Conservation (phyloP, 2,329 filamentous ascomycete species). For the Penicillium glabrum region DNA sequence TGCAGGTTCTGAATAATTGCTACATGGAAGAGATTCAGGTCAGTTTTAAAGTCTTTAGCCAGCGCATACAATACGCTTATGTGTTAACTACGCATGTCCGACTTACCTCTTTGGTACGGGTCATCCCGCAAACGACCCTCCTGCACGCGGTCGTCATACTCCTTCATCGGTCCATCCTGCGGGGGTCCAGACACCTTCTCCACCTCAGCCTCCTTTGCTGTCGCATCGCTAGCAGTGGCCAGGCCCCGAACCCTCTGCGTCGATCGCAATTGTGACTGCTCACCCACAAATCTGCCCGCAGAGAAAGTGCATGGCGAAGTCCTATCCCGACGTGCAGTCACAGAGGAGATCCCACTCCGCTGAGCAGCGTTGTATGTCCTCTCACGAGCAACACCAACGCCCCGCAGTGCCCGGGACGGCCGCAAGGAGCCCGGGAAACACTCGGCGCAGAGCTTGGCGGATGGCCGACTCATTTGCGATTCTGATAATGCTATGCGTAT, state of each 20-base stretch:
- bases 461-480: conserved; percentile 30
- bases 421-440: conserved; percentile 28
- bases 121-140: conserved; percentile 77
- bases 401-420: conserved; percentile 18
- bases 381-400: conserved; percentile 10
- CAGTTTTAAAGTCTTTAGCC: background rate
- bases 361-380: conserved; percentile 17
- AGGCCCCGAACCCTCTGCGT: conserved; percentile 16
- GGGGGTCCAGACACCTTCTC: conserved; percentile 6
- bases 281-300: background rate
- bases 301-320: background rate
- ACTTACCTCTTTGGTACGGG: conserved; percentile 78
- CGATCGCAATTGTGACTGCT: conserved; percentile 20
- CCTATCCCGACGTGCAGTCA: background rate
- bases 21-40: conserved; percentile 35
- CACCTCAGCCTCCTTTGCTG: background rate
- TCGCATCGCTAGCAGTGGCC: conserved; percentile 17
- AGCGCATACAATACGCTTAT: background rate
- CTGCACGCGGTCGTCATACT: conserved; percentile 82
- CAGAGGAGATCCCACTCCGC: conserved; percentile 12
- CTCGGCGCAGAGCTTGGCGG: conserved; percentile 31
- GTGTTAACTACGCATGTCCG: background rate
- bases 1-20: conserved; percentile 88
- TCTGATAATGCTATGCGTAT: background rate
- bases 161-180: conserved; percentile 69